phyloP scores from a whole-genome alignment of 768 basidiomycete genomes.

The Suillus brevipes region DNA sequence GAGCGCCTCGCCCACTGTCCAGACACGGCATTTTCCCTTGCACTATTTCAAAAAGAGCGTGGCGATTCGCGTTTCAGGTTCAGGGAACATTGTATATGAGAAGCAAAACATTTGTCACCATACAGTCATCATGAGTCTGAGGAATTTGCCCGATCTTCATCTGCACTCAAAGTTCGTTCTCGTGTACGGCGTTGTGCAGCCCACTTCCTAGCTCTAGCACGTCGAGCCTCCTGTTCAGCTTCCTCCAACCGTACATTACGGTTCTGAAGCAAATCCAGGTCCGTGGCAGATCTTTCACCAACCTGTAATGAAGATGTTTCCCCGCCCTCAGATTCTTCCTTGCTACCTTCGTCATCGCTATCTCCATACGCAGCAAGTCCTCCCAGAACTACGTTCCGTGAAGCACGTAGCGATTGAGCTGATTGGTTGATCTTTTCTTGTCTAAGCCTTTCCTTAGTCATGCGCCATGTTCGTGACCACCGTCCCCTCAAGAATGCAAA shows the following conservation, averaged over 20 bases:
- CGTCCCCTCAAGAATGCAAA: conserved; percentile 83
- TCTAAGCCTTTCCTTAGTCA: conserved; percentile 49
- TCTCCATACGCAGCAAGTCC: conserved; percentile 61
- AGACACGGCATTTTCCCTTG: not conserved
- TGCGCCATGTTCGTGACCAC: conserved; percentile 66
- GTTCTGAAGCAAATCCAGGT: not conserved
- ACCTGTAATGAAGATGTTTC: not conserved
- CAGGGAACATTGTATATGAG: not conserved
- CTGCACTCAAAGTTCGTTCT: not conserved
- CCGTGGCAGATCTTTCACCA: not conserved
- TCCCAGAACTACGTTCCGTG: conserved; percentile 38
- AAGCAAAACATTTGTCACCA: not conserved
- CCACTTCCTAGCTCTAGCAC: conserved; percentile 60
- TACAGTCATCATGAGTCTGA: not conserved
- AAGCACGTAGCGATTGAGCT: conserved; percentile 16
- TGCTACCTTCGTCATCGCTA: conserved; percentile 49
- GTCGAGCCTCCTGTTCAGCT: conserved; percentile 47
- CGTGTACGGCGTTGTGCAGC: conserved; percentile 46
- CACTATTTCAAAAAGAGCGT: not conserved
- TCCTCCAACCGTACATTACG: conserved; percentile 16
- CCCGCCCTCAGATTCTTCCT: conserved; percentile 15
- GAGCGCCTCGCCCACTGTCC: not conserved
- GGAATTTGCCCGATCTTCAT: not conserved
- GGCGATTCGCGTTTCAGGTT: not conserved
- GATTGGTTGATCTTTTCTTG: conserved; percentile 25